phyloP scores from a whole-genome alignment of 2,329 filamentous ascomycete species.

The Chaetomiaceae sp. region DNA sequence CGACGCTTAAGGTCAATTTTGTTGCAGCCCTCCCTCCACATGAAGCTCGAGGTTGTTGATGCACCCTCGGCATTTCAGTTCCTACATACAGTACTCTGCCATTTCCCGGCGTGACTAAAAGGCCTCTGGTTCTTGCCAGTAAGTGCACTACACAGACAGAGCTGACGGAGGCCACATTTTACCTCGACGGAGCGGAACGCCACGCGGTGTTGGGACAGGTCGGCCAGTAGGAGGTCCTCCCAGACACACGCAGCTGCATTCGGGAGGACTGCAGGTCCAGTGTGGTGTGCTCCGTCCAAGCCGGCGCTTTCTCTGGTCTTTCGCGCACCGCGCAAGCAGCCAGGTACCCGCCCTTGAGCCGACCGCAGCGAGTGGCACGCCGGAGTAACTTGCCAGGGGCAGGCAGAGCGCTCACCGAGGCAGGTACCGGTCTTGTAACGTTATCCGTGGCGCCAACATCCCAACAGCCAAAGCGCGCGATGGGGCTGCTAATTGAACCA shows the following conservation, averaged over 20 bases:
- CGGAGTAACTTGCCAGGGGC: conserved; percentile 14
- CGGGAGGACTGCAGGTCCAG: conserved; percentile 3
- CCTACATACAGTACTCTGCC: no score
- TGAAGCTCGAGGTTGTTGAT: no score
- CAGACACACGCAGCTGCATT: conserved; percentile 18
- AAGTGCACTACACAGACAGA: no score
- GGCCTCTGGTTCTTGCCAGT: no score
- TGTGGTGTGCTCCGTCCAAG: not conserved
- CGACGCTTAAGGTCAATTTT: no score
- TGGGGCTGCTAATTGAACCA: not conserved
- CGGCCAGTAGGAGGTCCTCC: conserved; percentile 12
- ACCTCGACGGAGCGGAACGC: not conserved
- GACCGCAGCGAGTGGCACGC: conserved; percentile 3
- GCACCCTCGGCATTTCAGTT: no score
- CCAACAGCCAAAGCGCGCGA: conserved; percentile 3
- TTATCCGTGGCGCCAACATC: conserved; percentile 11
- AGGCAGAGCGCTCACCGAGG: conserved; percentile 8
- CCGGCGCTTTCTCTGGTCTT: not conserved
- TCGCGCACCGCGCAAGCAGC: not conserved
- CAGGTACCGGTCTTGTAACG: no score
- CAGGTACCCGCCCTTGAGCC: conserved; percentile 4
- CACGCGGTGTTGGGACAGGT: conserved; percentile 6
- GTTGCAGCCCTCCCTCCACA: no score
- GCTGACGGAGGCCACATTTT: no score
- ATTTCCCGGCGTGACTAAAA: no score